Evolutionary conservation across 805 yeast genomes (phyloP), one percentile per base, ranked within the genome.

Genomic region (Saccharomycopsis fodiens): DNA sequence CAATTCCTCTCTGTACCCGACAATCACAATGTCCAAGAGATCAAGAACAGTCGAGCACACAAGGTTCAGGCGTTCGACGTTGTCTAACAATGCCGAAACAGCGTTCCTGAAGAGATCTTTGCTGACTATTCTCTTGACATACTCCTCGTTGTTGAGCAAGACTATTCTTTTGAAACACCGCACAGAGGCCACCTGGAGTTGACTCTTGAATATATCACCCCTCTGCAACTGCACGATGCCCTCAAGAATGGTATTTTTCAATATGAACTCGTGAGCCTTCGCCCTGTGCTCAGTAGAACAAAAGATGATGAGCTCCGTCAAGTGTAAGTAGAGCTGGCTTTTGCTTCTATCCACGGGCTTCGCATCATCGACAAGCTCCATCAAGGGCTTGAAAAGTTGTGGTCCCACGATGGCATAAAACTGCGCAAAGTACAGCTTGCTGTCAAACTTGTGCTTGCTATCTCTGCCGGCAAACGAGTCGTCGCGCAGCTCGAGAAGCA

Each of bases 31-130:
- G 54, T 76, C 82, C 29, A 80, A 64, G 19, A 89, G 66, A 58
- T 84, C 88, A 39, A 87, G 66, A 52, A 91, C 74, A 4, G 89
- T 74, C 0, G 96, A 87, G 56, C 78, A 83, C 2, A 83, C 72
- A 48, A 88, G 63, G 57, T 80, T 83, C 58, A 25, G 15, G 19
- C 84, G 78, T 32, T 63, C 62, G 25, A 67, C 62, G 4, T 71
- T 65, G 7, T 76, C 73, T 12, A 66, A 70, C 41, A 77, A 65
- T 1, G 60, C 57, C 46, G 85, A 69, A 29, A 80, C 67, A 17
- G 68, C 64, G 3, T 63, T 67, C 10, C 16, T n/a, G 44, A 81
- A 66, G 3, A 81, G 58, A 40, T 77, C 71, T 46, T 77, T 66
- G 13, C 76, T 67, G 15, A 83, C 68, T 42, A 89, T 69, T 51